phyloP scores from a whole-genome alignment of 2,329 filamentous ascomycete species.

The Xylariaceae sp. region DNA sequence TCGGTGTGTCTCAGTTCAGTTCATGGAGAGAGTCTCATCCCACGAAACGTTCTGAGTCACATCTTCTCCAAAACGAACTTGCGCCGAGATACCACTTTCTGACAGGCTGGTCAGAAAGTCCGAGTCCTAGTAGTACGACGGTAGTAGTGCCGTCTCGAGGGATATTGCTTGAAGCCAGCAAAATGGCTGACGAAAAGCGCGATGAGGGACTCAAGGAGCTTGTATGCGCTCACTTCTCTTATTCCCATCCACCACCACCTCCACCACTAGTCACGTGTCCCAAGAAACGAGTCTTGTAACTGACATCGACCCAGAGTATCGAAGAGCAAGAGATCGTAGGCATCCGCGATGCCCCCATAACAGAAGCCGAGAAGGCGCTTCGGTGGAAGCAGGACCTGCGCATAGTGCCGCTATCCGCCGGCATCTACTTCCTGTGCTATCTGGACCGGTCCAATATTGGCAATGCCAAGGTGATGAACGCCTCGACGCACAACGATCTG shows the following conservation, averaged over 20 bases:
- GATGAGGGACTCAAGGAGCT: slow-evolving; percentile 17
- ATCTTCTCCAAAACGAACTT: no score
- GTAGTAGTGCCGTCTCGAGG: no score
- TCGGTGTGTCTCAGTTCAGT: no score
- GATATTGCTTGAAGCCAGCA: background rate
- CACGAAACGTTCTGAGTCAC: no score
- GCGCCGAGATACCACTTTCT: no score
- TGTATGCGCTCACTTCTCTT: no score
- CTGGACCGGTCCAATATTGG: slow-evolving; percentile 51
- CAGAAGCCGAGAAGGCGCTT: slow-evolving; percentile 25
- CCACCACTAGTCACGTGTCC: background rate
- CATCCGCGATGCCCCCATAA: slow-evolving; percentile 25
- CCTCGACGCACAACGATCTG: slow-evolving; percentile 33
- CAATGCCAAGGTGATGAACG: slow-evolving; percentile 38
- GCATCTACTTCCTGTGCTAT: slow-evolving; percentile 52
- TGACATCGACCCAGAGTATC: slow-evolving; percentile 18
- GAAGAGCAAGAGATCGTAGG: slow-evolving; percentile 2
- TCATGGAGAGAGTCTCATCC: no score
- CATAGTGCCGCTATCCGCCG: slow-evolving; percentile 48
- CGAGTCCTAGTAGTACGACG: background rate
- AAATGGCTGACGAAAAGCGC: slow-evolving; percentile 10
- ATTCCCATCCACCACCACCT: no score
- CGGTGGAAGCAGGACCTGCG: slow-evolving; percentile 45
- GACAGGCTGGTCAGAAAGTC: no score
- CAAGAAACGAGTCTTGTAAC: background rate